Evolutionary conservation across 805 yeast genomes (phyloP).

Genomic region (Soucietia sequanensis): DNA sequence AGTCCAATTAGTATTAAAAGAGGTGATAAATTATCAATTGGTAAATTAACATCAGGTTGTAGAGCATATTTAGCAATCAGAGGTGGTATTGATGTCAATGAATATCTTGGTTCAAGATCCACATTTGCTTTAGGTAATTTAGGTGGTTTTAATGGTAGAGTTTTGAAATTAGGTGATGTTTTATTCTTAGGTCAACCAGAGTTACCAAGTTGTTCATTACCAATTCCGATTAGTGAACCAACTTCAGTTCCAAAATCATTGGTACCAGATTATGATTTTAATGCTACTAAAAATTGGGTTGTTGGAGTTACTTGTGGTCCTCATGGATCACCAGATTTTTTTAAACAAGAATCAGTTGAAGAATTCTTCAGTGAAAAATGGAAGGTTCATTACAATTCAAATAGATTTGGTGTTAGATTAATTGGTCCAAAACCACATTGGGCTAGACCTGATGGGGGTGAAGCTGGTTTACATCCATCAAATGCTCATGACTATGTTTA

Average conservation of each 20-base stretch:
- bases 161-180: constrained; percentile 88
- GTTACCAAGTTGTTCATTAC: constrained; percentile 63
- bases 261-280: constrained; percentile 49
- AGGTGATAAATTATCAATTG: constrained; percentile 79
- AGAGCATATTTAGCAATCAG: constrained; percentile 86
- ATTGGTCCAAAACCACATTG: constrained; percentile 95
- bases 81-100: constrained; percentile 92
- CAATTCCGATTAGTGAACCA: constrained; percentile 71
- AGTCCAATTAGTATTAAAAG: constrained; percentile 66
- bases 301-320: constrained; percentile 97
- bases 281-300: constrained; percentile 58
- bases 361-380: constrained; percentile 77
- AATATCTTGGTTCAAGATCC: constrained; percentile 92
- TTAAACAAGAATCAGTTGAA: constrained; percentile 67
- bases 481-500: constrained; percentile 97
- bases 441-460: constrained; percentile 97
- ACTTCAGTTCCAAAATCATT: constrained; percentile 50
- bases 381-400: constrained; percentile 97
- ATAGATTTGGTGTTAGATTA: constrained; percentile 92
- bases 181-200: constrained; percentile 80
- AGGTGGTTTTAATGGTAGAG: constrained; percentile 95
- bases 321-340: constrained; percentile 96
- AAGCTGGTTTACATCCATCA: constrained; percentile 98
- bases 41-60: constrained; percentile 81
- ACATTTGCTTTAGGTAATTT: constrained; percentile 91